Base-by-base conservation (phyloP, 495 filamentous ascomycete genomes). In the Articulospora tetracladia region DNA sequence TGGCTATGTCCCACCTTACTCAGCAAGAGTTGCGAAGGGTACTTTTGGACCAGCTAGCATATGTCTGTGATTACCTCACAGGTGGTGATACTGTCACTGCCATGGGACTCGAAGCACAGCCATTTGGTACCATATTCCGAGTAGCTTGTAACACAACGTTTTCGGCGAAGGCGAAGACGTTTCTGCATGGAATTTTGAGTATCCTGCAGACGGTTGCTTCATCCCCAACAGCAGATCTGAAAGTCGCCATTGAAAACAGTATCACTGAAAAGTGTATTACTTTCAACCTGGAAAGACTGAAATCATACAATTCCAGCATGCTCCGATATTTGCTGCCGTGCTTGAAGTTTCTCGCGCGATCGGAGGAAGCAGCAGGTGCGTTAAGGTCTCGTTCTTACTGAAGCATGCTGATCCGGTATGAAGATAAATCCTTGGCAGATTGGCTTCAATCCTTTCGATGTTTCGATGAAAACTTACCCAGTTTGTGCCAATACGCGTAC, bases 11-110 rank as follows among this genome's bases (percentile, higher is more conserved):
- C 2, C 46, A 58, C 12, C 34, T 58, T 19, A 15, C 54, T 0
- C 53, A 47, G 48, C 58, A 34, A 6, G 62, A 65, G 34, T 55
- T 61, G 22, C 52, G 65, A 26, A 55, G 61, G 61, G 28, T 22
- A 15, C 70, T 72, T 57, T 53, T 72, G 47, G 60, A 66, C 34
- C 65, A 72, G 36, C 63, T 72, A 44, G 60, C 64, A 32, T 72
- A 68, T 58, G 59, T 72, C 36, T 70, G 70, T 60, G 68, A 70
- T 55, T 65, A 63, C 36, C 26, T 66, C 3, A 73, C 67, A 53
- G 69, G 67, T 2, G 69, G 69, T 15, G 55, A 54, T 12, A 66
- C 69, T 12, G 68, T 68, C 57, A 73, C 69, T 13, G 67, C 70
- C 13, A 66, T 73, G 27, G 70, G 65, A 49, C 67, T 71, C 12